Conservation (phyloP, 495 filamentous ascomycete genomes). For the Gamarada debralockiae region DNA sequence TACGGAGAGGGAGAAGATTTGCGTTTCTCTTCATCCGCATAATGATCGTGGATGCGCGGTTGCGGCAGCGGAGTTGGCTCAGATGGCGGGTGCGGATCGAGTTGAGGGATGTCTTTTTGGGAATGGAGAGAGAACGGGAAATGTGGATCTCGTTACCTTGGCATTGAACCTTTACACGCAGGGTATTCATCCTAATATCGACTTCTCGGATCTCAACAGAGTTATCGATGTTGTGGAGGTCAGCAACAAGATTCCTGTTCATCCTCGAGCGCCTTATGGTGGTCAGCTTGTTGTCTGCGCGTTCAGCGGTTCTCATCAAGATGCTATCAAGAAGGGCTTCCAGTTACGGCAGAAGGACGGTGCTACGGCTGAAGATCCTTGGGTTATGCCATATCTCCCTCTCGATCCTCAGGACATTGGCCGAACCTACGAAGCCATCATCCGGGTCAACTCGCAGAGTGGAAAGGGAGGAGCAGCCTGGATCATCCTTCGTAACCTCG, state of each 20-base stretch:
- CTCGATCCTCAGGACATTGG: constrained; percentile 93
- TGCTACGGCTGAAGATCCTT: constrained; percentile 55
- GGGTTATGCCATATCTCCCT: constrained; percentile 85
- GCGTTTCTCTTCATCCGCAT: constrained; percentile 84
- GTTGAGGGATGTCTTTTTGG: constrained; percentile 96
- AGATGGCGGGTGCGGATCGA: constrained; percentile 96
- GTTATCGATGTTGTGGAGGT: constrained; percentile 90
- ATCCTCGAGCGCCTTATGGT: constrained; percentile 84
- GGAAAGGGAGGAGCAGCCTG: constrained; percentile 95
- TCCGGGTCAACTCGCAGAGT: constrained; percentile 94
- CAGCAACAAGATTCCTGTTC: constrained; percentile 92
- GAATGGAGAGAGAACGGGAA: constrained; percentile 93
- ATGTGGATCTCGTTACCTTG: constrained; percentile 93
- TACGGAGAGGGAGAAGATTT: constrained; percentile 74
- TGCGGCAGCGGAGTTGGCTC: constrained; percentile 80
- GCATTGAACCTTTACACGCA: constrained; percentile 96
- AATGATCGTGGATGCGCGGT: constrained; percentile 94
- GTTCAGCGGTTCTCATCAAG: constrained; percentile 91
- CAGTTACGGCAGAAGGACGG: constrained; percentile 58
- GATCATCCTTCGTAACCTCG: constrained; percentile 83
- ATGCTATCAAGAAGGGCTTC: constrained; percentile 98
- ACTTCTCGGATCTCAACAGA: constrained; percentile 86
- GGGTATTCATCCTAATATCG: constrained; percentile 81
- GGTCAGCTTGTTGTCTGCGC: constrained; percentile 85
- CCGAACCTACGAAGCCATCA: constrained; percentile 93